A percentile compares a stretch with the other conserved stretches of the same genome.
These are phyloP conservation scores for Chlamydomonas reinhardtii DNA, from an alignment of 163 green algal species.

Conservation along the genomic window DNA sequence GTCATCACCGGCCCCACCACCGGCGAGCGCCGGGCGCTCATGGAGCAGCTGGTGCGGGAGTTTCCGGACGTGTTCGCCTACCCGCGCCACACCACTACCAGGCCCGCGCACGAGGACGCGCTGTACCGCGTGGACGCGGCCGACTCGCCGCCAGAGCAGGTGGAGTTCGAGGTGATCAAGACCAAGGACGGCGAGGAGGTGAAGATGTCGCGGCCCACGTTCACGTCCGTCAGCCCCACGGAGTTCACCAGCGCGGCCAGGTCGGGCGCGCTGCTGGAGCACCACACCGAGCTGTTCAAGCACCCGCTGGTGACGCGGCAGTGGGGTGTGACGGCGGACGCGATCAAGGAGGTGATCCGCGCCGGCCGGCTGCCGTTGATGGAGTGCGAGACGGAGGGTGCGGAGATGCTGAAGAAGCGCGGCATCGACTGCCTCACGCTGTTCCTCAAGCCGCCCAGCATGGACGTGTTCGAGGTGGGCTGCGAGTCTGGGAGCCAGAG, in stretches of 20 bases:
- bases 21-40: constrained; percentile 60
- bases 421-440: constrained; percentile 73
- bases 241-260: constrained; percentile 65
- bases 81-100: constrained; percentile 66
- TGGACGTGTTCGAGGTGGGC: constrained; percentile 55
- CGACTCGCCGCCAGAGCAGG: constrained; percentile 9
- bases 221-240: constrained; percentile 3
- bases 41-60: constrained; percentile 76
- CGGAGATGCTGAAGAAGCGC: constrained; percentile 58
- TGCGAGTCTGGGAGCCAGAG: too few species aligned
- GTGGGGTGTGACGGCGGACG: constrained; percentile 60
- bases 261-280: constrained; percentile 64
- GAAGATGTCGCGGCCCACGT: constrained; percentile 28
- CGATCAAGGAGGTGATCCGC: constrained; percentile 61
- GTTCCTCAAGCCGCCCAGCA: constrained; percentile 71
- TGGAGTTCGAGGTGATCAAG: constrained; percentile 26
- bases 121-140: constrained; percentile 39
- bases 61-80: constrained; percentile 86
- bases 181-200: constrained; percentile 47
- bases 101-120: constrained; percentile 34
- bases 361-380: constrained; percentile 74
- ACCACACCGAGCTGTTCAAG: constrained; percentile 71
- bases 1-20: constrained; percentile 72
- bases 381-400: constrained; percentile 68
- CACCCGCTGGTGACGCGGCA: constrained; percentile 62